Base-by-base conservation (phyloP, 2,329 filamentous ascomycete genomes). In the Sporothrix humicola region DNA sequence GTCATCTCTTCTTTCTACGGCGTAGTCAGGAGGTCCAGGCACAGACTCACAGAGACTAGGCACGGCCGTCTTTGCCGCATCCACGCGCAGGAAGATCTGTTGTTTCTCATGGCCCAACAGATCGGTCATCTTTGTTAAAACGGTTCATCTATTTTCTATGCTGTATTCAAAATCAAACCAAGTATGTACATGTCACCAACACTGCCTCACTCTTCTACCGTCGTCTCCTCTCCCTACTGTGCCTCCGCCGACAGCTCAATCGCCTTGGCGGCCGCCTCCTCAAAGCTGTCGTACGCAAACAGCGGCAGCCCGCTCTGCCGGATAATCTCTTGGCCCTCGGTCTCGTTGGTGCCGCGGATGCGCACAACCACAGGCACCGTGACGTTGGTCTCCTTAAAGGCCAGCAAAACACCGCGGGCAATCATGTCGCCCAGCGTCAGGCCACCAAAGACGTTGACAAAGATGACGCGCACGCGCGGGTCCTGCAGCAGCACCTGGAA, bases 391-490 rank as follows among this genome's bases (percentile, higher is more conserved):
- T 94, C 90, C 75, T 87, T 85, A 79, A 94, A 94, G 1, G 92
- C 92, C 77, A 93, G 78, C 37, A 95, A 84, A 68, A 95, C 87
- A 0, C 92, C 92, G 73, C 90, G 85, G 0, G 93, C 93, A 80
- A 95, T 95, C 92, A 95, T 94, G 77, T 94, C 92, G 50, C 92
- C 92, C 74, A 91, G 86, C 7, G 91, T 93, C 77, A 94, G 79
- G 13, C 83, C 83, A 50, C 83, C 83, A 76, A 84, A 90, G 9
- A 90, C 88, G 73, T 90, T 90, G 9, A 90, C 86, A 65, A 90
- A 81, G 37, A 90, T 83, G 3, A 92, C 90, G 77, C 89, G 90
- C 8, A 97, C 93, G 44, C 93, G 85, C 1, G 86, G 82, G 77
- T 97, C 94, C 5, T 85, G 84, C 63, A 94, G 83, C 20, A 97